Base-by-base conservation (phyloP, 2,329 filamentous ascomycete genomes). In the Paecilomyces fulvus region DNA sequence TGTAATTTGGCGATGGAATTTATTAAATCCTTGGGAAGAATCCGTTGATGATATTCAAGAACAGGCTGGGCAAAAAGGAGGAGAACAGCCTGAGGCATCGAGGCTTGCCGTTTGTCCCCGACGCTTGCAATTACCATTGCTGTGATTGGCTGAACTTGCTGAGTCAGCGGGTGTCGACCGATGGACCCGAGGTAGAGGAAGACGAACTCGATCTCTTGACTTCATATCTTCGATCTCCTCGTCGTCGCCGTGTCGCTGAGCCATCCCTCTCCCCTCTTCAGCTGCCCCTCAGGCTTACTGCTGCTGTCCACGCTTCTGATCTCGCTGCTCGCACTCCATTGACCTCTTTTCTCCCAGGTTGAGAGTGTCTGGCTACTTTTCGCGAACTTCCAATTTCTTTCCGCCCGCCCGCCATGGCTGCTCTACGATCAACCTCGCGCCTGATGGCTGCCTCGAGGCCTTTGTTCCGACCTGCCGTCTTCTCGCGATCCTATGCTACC, bases 391-490 rank as follows among this genome's bases (percentile, higher is more conserved):
- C n/a, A 21, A 31, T 49, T 56, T 56, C 50, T 53, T 56, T 57
- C 54, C 54, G 49, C 49, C 57, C 59, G 49, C 54, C 58, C 68
- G 64, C 65, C 64, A 79, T 79, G 77, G 74, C 77, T 63, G 74
- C 76, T 65, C 73, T 79, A 67, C 77, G 76, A 63, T 70, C 76
- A 58, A 74, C 76, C 50, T 75, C 75, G 63, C 75, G 75, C 64
- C 66, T 78, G 55, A 63, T 75, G 64, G 71, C 74, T 61, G 68
- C 71, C 54, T 68, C 75, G 60, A 68, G 73, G 63, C 70, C 75
- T 54, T 63, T 75, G 55, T 75, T 76, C 69, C 69, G 72, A 54
- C 70, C 74, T 54, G 65, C 73, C 52, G 59, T 66, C 57, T 68
- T 71, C 54, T 68, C 71, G 65, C 72, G 76, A 65, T 72, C 73